phyloP scores from a whole-genome alignment of 2,329 filamentous ascomycete species.

The Diplodia sapinea region DNA sequence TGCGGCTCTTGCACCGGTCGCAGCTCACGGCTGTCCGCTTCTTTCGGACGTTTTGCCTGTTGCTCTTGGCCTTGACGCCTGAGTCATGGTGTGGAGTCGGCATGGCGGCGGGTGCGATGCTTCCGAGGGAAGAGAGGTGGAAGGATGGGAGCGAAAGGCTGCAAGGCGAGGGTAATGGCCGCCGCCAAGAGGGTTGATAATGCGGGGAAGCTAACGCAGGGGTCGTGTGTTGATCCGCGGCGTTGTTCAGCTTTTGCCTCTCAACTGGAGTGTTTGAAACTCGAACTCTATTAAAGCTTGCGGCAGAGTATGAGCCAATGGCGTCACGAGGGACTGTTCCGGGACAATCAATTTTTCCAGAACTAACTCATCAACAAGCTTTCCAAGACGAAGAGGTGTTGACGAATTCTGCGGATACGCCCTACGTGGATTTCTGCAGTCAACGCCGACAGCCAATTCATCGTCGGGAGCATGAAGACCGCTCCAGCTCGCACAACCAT shows the following conservation, averaged over 20 bases:
- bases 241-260: too few relatives aligned
- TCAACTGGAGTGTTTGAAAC: background rate
- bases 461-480: too few relatives aligned
- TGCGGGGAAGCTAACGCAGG: slow-evolving; percentile 24
- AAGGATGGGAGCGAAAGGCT: background rate
- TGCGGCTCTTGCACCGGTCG: slow-evolving; percentile 47
- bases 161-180: background rate
- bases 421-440: too few relatives aligned
- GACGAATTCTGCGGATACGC: too few relatives aligned
- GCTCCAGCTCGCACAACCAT: too few relatives aligned
- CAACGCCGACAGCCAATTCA: too few relatives aligned
- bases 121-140: background rate
- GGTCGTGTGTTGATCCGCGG: slow-evolving; percentile 18
- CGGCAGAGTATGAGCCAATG: too few relatives aligned
- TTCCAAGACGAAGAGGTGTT: too few relatives aligned
- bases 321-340: too few relatives aligned
- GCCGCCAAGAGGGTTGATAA: background rate
- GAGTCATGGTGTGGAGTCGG: background rate
- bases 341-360: too few relatives aligned
- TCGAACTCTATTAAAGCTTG: background rate
- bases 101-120: slow-evolving; percentile 14
- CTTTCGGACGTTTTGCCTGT: slow-evolving; percentile 6
- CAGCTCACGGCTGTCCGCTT: slow-evolving; percentile 37
- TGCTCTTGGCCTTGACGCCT: background rate
- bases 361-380: too few relatives aligned